Conservation (phyloP, 75 land plant species). For the Cryptomeria japonica region DNA sequence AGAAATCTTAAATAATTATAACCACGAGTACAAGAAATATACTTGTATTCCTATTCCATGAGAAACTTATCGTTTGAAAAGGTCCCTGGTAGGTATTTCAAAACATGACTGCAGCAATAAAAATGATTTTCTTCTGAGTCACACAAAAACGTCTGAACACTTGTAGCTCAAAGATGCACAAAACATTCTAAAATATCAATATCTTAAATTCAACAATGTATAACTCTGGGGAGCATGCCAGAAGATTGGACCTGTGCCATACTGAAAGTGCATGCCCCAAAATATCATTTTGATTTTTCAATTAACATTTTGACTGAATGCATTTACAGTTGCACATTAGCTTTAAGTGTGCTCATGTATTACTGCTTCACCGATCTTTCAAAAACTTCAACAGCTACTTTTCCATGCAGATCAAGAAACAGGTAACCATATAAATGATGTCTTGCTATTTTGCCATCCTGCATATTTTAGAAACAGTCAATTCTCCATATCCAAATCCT, state of each 20-base stretch:
- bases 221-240: neutral
- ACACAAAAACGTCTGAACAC: neutral
- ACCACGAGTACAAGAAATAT: too few species aligned
- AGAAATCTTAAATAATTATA: too few species aligned
- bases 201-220: neutral
- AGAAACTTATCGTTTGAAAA: too few species aligned
- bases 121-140: neutral
- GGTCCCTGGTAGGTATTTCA: too few species aligned
- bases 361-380: neutral
- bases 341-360: neutral
- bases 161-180: neutral
- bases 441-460: constrained; percentile 3
- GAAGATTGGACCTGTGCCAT: neutral
- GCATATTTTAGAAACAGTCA: constrained; percentile 61
- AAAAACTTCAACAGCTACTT: neutral
- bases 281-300: neutral
- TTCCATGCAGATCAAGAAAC: neutral
- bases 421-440: neutral
- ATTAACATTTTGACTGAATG: neutral
- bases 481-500: constrained; percentile 80
- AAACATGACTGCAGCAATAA: too few species aligned
- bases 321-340: neutral
- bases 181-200: neutral
- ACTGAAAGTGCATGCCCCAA: neutral
- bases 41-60: too few species aligned